Evolutionary conservation across 2,329 filamentous ascomycete genomes (phyloP).

Genomic region (Fusarium sp.): DNA sequence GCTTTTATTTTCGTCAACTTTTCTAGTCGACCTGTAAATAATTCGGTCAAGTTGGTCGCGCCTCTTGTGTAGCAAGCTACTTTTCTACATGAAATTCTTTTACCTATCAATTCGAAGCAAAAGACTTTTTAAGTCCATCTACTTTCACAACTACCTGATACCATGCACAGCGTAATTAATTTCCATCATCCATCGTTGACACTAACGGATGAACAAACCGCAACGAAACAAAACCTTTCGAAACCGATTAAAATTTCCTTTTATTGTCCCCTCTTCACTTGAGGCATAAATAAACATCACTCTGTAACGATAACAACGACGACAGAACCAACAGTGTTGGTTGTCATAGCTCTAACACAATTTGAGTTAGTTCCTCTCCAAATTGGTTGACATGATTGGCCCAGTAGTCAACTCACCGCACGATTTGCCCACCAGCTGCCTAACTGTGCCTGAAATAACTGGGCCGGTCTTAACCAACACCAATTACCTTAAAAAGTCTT

Average conservation of each 20-base stretch:
- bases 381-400: background rate
- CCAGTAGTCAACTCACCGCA: fast-evolving
- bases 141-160: fast-evolving
- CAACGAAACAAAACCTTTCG: too few species aligned
- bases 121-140: fast-evolving
- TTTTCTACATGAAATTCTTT: fast-evolving
- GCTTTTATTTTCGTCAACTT: fast-evolving
- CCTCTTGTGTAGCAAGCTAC: fast-evolving
- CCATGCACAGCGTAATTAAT: fast-evolving
- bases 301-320: background rate
- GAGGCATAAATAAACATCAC: background rate
- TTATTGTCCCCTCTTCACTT: fast-evolving
- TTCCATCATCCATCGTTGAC: too few species aligned
- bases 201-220: too few species aligned
- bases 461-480: background rate
- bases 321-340: background rate
- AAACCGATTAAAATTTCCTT: too few species aligned
- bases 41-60: fast-evolving
- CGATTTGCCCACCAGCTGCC: background rate
- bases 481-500: background rate
- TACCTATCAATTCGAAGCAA: fast-evolving
- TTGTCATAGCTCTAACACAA: background rate
- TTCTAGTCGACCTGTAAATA: fast-evolving
- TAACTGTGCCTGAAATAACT: background rate
- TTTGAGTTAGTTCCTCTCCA: background rate